Evolutionary conservation across 768 basidiomycete species (phyloP).

Genomic region (Pholiota microspora): DNA sequence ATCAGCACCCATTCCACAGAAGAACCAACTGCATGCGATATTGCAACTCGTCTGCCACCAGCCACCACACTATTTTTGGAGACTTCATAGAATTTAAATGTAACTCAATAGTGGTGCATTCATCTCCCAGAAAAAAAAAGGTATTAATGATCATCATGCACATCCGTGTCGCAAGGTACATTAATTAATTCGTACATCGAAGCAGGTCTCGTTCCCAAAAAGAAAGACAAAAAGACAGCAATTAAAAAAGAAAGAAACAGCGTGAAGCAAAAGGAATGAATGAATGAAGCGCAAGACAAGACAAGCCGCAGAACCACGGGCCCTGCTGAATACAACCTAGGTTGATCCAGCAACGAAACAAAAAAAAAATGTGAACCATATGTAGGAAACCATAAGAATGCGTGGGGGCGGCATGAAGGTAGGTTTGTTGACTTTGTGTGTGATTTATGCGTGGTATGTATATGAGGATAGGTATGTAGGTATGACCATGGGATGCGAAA

Average conservation of each 20-base stretch:
- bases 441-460: not conserved
- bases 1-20: not conserved
- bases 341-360: too few species aligned
- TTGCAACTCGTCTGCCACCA: too few species aligned
- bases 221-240: not conserved
- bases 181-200: constrained; percentile 4
- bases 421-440: too few species aligned
- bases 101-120: too few species aligned
- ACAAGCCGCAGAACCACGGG: too few species aligned
- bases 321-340: too few species aligned
- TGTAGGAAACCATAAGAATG: not conserved
- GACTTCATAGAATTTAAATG: too few species aligned
- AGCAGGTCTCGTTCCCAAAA: not conserved
- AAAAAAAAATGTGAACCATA: not conserved
- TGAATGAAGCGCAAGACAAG: too few species aligned
- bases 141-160: not conserved
- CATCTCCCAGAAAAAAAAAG: not conserved
- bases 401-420: not conserved
- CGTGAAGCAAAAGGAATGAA: too few species aligned
- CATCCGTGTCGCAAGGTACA: constrained; percentile 3
- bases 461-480: not conserved
- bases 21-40: too few species aligned
- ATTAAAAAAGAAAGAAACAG: not conserved
- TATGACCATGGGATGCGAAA: not conserved
- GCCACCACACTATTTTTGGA: too few species aligned